Conservation (phyloP, 306 rosid genomes). For the Pueraria montana region DNA sequence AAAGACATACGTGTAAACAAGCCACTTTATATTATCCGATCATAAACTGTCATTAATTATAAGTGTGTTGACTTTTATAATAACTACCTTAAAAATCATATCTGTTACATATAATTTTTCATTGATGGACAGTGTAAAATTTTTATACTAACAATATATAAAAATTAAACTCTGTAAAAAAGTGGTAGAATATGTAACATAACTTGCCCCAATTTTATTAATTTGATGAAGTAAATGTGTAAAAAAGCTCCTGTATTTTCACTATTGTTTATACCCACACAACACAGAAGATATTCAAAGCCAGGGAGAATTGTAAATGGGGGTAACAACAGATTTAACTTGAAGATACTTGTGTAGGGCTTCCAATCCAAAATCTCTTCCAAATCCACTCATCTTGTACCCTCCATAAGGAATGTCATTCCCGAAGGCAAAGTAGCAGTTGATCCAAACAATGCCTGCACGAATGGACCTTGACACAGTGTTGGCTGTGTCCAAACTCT, state of each 20-base stretch:
- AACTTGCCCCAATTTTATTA: not conserved
- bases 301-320: slow-evolving; percentile 80
- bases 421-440: slow-evolving; percentile 71
- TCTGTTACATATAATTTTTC: no score
- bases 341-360: slow-evolving; percentile 70
- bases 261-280: not conserved
- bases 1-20: no score
- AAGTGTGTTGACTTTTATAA: no score
- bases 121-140: no score
- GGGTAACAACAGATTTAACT: slow-evolving; percentile 75
- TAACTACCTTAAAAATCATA: no score
- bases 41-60: no score
- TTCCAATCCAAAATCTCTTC: slow-evolving; percentile 67
- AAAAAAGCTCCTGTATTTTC: not conserved
- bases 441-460: slow-evolving; percentile 78
- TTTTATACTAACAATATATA: no score
- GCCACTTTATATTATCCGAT: no score
- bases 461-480: slow-evolving; percentile 79
- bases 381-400: slow-evolving; percentile 79
- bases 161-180: not conserved
- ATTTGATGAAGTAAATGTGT: not conserved
- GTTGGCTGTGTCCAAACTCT: slow-evolving; percentile 71
- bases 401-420: slow-evolving; percentile 76
- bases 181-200: not conserved
- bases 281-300: slow-evolving; percentile 47